Evolutionary conservation across 768 basidiomycete species (phyloP), one percentile per base, ranked within the genome.

Genomic region (Pseudohyphozyma bogoriensis): DNA sequence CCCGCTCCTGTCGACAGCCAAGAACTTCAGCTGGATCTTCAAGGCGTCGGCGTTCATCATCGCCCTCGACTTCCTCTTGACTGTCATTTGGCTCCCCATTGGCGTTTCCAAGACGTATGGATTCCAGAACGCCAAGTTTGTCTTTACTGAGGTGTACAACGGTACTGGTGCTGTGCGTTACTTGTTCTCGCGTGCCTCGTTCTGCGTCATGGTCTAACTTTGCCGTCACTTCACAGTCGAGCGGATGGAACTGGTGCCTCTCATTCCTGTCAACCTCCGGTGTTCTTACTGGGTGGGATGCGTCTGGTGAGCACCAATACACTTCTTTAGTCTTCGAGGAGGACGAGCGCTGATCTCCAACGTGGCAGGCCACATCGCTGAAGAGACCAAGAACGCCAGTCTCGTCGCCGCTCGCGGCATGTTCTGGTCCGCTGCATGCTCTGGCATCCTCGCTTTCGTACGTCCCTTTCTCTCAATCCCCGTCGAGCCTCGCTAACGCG

Each of bases 201-300:
- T 18, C 11, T n/a, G n/a, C n/a, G 12, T 26, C 26, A 15, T 10
- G 12, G 20, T 9, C 26, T 29, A 29, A 20, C 6, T 13, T 37
- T 18, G 37, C 18, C 18, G 10, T 10, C 24, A 12, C 24, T 24
- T 15, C 11, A 24, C 28, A 47, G 39, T 80, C 86, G 26, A 77
- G 85, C 12, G 87, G 81, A 7, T 92, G 89, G 91, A 92, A 91
- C 69, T 93, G 87, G 87, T 79, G 89, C 20, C 74, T 95, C 40
- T 88, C 85, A 6, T 88, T 89, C 77, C 78, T 92, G 26, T 90
- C 89, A 73, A 86, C 88, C 1, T 83, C 89, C 0, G 87, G 89
- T 15, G 88, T 85, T 0, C 75, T 93, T 76, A 90, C 86, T 5
- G 91, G 91, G 10, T 93, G 91, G 70, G 90, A 93, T 72, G 88